Evolutionary conservation across 2,329 filamentous ascomycete genomes (phyloP).

Genomic region (Colletotrichum incanum): DNA sequence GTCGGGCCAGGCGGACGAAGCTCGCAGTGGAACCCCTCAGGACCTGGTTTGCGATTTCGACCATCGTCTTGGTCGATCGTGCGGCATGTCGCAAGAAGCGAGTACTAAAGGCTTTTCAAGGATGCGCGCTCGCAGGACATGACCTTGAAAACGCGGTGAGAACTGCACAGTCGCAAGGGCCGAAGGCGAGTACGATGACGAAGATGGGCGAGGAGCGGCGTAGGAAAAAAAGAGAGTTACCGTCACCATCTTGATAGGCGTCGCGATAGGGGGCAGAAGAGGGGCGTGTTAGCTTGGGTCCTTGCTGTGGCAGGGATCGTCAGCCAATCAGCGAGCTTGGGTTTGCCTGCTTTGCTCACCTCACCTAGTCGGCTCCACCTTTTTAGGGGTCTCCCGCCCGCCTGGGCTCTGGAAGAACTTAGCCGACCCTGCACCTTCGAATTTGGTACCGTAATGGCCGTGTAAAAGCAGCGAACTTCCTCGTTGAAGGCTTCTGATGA

Average conservation of each 20-base stretch:
- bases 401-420: background rate
- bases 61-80: constrained; percentile 35
- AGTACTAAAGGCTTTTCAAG: background rate
- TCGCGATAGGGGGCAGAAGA: constrained; percentile 36
- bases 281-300: constrained; percentile 38
- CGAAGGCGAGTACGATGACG: constrained; percentile 50
- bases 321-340: constrained; percentile 30
- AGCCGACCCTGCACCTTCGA: background rate
- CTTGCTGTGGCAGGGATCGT: constrained; percentile 7
- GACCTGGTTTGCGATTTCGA: constrained; percentile 48
- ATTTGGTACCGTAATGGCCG: background rate
- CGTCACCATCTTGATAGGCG: constrained; percentile 39
- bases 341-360: constrained; percentile 20
- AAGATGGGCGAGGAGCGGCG: constrained; percentile 16
- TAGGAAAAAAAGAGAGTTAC: constrained; percentile 31
- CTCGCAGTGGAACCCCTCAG: constrained; percentile 60
- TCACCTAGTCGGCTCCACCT: constrained; percentile 8
- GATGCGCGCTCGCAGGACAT: constrained; percentile 3
- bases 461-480: no score
- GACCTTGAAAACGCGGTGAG: constrained; percentile 48
- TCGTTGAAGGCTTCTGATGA: background rate
- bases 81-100: constrained; percentile 15
- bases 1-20: constrained; percentile 68
- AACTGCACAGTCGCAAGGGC: constrained; percentile 45
- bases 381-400: constrained; percentile 11